Evolutionary conservation across 83 land plant species (phyloP), one percentile per base, ranked within the genome.

Genomic region (Isoetes engelmannii): DNA sequence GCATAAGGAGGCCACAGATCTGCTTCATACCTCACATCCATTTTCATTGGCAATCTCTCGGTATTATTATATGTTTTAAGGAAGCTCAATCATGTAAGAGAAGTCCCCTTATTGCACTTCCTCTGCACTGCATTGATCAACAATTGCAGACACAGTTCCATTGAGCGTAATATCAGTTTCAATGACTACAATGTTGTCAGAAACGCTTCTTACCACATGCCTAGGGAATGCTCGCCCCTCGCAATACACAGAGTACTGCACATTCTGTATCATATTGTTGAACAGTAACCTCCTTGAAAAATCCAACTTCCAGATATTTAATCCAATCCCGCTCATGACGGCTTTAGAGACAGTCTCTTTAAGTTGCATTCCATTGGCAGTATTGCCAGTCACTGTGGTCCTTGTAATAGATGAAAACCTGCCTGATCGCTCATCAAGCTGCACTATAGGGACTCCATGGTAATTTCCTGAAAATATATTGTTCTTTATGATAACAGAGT

Each of bases 351-450:
- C 79, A 47, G 96, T 90, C 46, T 92, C 76, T 60, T 59, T 85
- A 19, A 77, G 28, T 10, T n/a, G 56, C 96, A 87, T 90, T 62
- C 92, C 92, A n/a, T 47, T 42, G 7, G 72, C 96, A 54, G 64
- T 75, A 76, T 90, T 90, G 50, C 75, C 50, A n/a, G 83, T 89
- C 4, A 90, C 82, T 15, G 82, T 72, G 4, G 87, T 85, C 59
- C 79, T 75, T 4, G 76, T 83, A 42, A 87, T 68, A 6, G 70
- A 7, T 12, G 56, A 62, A 70, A 90, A 90, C 0, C 55, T 42
- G 37, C 83, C 87, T 5, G 67, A 63, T 12, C 68, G 50, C 51
- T 86, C 72, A 49, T 85, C 92, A 50, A 90, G 72, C 61, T 73
- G 69, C 42, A 90, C 83, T 20, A 88, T 84, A 1, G 76, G 76